Conservation (phyloP, 73 alveolate genomes). For the Uronychia binucleata region DNA sequence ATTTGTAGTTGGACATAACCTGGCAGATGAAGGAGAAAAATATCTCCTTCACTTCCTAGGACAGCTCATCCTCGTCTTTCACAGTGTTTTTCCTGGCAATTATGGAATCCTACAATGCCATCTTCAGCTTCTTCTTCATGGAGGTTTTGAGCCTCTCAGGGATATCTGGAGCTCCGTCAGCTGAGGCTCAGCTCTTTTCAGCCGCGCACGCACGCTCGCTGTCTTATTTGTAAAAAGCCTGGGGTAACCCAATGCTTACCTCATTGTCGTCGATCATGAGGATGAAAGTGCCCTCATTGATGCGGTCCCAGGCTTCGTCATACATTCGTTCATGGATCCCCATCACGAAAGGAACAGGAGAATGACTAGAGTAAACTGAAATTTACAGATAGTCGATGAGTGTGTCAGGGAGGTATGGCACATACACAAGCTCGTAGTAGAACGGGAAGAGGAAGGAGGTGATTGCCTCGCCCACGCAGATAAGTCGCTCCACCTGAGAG, state of each 20-base stretch:
- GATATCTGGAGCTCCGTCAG: slow-evolving; percentile 41
- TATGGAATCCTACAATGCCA: slow-evolving; percentile 5
- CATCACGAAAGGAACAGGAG: slow-evolving; percentile 55
- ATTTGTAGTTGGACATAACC: neutral
- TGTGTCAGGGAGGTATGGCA: slow-evolving; percentile 53
- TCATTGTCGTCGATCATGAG: slow-evolving; percentile 27
- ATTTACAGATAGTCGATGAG: slow-evolving; percentile 39
- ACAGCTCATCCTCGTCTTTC: slow-evolving; percentile 5
- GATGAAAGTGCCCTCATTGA: slow-evolving; percentile 46
- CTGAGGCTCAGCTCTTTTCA: neutral
- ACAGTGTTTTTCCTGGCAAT: slow-evolving; percentile 18
- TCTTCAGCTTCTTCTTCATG: slow-evolving; percentile 9
- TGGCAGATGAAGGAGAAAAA: slow-evolving; percentile 31
- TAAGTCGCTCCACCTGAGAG: slow-evolving; percentile 9
- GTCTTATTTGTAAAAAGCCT: neutral
- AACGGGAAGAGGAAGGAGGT: slow-evolving; percentile 39
- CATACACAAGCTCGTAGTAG: slow-evolving; percentile 43
- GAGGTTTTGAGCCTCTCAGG: slow-evolving; percentile 9
- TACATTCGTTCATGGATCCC: slow-evolving; percentile 26
- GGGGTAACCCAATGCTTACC: no score
- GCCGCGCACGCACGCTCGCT: no score
- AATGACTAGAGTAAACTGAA: neutral
- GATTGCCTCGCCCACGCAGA: slow-evolving; percentile 50
- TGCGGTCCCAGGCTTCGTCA: slow-evolving; percentile 32
- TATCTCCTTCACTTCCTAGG: slow-evolving; percentile 38